Percentiles rank a stretch among this genome's conserved stretches.
These are phyloP conservation scores for Coemansia sp. DNA, from an alignment of 192 early-diverging fungal genomes.

Conservation along the genomic window DNA sequence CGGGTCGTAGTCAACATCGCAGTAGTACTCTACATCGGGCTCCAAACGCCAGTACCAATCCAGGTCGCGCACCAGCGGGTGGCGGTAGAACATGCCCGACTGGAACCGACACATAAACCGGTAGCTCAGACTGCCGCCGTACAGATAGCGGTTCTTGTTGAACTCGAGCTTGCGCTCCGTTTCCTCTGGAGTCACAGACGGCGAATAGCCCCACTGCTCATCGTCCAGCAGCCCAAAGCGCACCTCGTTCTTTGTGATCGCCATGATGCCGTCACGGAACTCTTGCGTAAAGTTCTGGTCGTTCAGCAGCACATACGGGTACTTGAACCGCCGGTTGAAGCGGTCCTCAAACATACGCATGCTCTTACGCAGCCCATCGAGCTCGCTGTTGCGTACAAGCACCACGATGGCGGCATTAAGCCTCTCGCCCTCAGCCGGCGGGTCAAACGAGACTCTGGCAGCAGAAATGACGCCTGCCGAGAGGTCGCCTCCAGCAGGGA, in stretches of 20 bases:
- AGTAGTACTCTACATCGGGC: slow-evolving; percentile 67
- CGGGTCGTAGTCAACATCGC: slow-evolving; percentile 70
- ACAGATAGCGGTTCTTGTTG: slow-evolving; percentile 55
- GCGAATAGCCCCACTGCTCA: slow-evolving; percentile 46
- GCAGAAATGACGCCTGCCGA: slow-evolving; percentile 10
- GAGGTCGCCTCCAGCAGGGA: slow-evolving; percentile 1
- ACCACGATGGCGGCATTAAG: slow-evolving; percentile 61
- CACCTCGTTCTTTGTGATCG: slow-evolving; percentile 43
- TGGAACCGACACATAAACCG: slow-evolving; percentile 72
- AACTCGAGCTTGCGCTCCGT: slow-evolving; percentile 30
- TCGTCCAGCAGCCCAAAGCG: slow-evolving; percentile 37
- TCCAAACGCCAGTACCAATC: slow-evolving; percentile 78
- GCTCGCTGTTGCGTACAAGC: slow-evolving; percentile 67
- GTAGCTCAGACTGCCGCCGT: slow-evolving; percentile 67
- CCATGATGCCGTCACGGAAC: slow-evolving; percentile 55
- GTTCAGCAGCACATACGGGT: slow-evolving; percentile 80
- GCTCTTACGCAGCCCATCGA: slow-evolving; percentile 55
- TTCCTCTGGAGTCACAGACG: slow-evolving; percentile 36
- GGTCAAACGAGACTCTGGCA: slow-evolving; percentile 35
- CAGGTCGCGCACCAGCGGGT: slow-evolving; percentile 55
- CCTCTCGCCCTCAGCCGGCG: slow-evolving; percentile 32
- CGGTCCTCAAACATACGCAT: slow-evolving; percentile 63
- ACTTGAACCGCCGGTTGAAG: slow-evolving; percentile 68
- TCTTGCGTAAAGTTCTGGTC: slow-evolving; percentile 66
- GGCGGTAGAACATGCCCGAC: slow-evolving; percentile 63